These are phyloP conservation scores for Globisporangium carolinianum DNA, from an alignment of 352 stramenopile genomes.

Conservation along the genomic window DNA sequence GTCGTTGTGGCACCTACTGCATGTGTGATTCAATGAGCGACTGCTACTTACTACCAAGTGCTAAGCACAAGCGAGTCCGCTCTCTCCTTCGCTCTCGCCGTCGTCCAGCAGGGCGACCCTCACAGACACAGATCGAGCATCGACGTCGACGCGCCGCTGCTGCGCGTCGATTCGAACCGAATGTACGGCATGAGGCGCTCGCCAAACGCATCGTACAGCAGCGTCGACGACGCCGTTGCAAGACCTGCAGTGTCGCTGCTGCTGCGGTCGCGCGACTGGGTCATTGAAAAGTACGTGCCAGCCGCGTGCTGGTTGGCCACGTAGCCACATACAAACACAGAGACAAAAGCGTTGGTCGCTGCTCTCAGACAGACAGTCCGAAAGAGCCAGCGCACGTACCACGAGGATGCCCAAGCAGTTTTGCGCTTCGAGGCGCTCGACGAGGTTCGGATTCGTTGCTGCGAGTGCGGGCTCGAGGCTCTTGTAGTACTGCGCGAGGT, in stretches of 20 bases:
- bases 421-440: slow-evolving; percentile 78
- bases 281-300: slow-evolving; percentile 73
- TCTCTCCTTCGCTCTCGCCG: background rate
- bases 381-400: slow-evolving; percentile 25
- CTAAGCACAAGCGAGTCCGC: too few relatives aligned
- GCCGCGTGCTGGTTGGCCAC: slow-evolving; percentile 45
- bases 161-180: slow-evolving; percentile 23
- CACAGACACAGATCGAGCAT: slow-evolving; percentile 46
- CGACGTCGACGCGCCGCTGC: background rate
- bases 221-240: slow-evolving; percentile 32
- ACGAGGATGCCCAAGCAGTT: slow-evolving; percentile 85
- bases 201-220: slow-evolving; percentile 76
- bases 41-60: too few relatives aligned
- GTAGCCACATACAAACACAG: slow-evolving; percentile 2
- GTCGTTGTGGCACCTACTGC: too few relatives aligned
- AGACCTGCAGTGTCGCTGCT: slow-evolving; percentile 20
- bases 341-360: background rate
- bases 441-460: slow-evolving; percentile 63
- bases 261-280: slow-evolving; percentile 25
- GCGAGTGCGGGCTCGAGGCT: slow-evolving; percentile 75
- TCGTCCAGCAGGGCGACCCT: background rate
- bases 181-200: slow-evolving; percentile 76
- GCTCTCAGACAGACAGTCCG: background rate
- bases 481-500: slow-evolving; percentile 83
- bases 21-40: too few relatives aligned